Base-by-base conservation (phyloP, 768 basidiomycete genomes). In the Fomitopsis pulvina region DNA sequence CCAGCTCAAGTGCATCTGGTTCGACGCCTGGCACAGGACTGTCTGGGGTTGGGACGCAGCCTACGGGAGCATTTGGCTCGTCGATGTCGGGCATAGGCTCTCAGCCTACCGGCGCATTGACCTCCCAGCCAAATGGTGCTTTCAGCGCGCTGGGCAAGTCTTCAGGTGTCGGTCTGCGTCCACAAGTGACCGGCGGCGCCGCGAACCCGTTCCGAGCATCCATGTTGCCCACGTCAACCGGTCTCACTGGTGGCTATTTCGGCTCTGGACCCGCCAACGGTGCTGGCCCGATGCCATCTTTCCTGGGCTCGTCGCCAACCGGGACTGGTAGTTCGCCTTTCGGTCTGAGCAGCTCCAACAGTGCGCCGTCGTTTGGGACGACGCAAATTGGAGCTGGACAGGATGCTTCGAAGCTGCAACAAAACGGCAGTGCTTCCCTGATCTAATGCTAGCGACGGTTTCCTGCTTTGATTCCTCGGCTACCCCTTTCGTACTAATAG, bases 51-150 rank as follows among this genome's bases (percentile, higher is more conserved):
- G 58, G 61, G 7, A 61, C 67, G 20, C 52, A 52, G 34, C 47
- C 46, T 5, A 59, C 64, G 34, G 58, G 60, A 44, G 62, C 63
- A 16, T 68, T 68, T 3, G 77, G 77, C 18, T 68, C 27, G 1
- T 21, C 30, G 21, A 18, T 25, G 25, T 24, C 38, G 14, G 21
- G 50, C 12, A 8, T 59, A 16, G 39, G 45, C 47, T 79, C 82
- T 12, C 83, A 85, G 58, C 73, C 76, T 55, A 85, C 82, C 20
- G 83, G 83, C 41, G 62, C 69, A 12, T 72, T 71, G 5, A 73
- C 77, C 47, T 61, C 67, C 18, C 53, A 53, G 29, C 50, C 46
- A 7, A 60, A 63, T 32, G 58, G 60, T 46, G 62, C 64, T 12
- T 67, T 69, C 4, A 76, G 78, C 21, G 68, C 24, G 0, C 21